Percentiles rank a stretch among this genome's conserved stretches.
Conservation (phyloP, 306 rosid species). For the cucumber (Cucumis sativus) region Cucumber_9930_V3 NC_026655.2:5792501-5793000, state of each 20-base stretch:
- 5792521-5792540: no score
- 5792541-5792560: no score
- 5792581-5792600: not conserved
- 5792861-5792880: conserved; percentile 47
- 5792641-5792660: conserved; percentile 43
- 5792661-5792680: conserved; percentile 20
- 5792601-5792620: not conserved
- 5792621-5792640: conserved; percentile 35
- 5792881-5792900: conserved; percentile 30
- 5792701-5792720: conserved; percentile 57
- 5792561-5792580: no score
- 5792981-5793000: not conserved
- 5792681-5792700: conserved; percentile 36
- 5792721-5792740: not conserved
- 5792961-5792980: not conserved
- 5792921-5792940: conserved; percentile 75
- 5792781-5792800: conserved; percentile 9
- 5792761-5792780: not conserved
- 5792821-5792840: conserved; percentile 53
- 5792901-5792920: conserved; percentile 70
- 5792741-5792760: not conserved
- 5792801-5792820: conserved; percentile 59
- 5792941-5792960: conserved; percentile 13
- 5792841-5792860: conserved; percentile 65
- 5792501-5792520: no score